Conservation (phyloP, 78 protist genomes). For the slime mould (Dictyostelium discoideum) region DNA sequence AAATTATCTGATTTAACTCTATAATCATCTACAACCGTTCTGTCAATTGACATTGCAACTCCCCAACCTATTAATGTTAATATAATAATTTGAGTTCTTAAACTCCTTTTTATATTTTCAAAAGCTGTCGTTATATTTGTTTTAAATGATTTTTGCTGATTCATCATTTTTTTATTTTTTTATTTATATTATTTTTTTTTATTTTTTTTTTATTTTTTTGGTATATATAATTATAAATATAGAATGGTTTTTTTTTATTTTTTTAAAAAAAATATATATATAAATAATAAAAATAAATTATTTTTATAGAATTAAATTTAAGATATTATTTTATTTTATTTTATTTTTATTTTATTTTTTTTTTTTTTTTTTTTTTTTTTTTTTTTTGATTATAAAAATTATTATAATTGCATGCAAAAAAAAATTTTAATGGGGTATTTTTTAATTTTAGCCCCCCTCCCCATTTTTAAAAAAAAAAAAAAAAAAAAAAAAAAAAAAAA, state of each 20-base stretch:
- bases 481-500: not conserved
- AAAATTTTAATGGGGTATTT: not conserved
- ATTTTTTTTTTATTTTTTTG: too few species aligned
- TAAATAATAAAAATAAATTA: not conserved
- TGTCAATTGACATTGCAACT: constrained; percentile 28
- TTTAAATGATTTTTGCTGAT: not conserved
- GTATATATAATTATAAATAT: not conserved
- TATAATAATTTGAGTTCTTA: constrained; percentile 43
- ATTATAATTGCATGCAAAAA: not conserved
- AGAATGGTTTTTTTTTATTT: not conserved
- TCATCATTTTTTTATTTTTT: not conserved
- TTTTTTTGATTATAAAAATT: not conserved
- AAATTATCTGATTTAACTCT: constrained; percentile 1
- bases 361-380: not conserved
- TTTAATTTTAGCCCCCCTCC: not conserved
- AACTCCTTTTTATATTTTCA: not conserved
- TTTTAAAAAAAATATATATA: not conserved
- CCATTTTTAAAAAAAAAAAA: not conserved
- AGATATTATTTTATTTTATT: not conserved
- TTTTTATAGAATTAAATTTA: not conserved
- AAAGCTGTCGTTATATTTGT: not conserved
- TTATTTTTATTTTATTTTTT: not conserved
- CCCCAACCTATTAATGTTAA: constrained; percentile 39
- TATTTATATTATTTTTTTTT: too few species aligned
- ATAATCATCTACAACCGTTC: constrained; percentile 17